Evolutionary conservation across 176 grass and related monocot genomes (phyloP), one percentile per base, ranked within the genome.

Genomic region (Oryza longistaminata): DNA sequence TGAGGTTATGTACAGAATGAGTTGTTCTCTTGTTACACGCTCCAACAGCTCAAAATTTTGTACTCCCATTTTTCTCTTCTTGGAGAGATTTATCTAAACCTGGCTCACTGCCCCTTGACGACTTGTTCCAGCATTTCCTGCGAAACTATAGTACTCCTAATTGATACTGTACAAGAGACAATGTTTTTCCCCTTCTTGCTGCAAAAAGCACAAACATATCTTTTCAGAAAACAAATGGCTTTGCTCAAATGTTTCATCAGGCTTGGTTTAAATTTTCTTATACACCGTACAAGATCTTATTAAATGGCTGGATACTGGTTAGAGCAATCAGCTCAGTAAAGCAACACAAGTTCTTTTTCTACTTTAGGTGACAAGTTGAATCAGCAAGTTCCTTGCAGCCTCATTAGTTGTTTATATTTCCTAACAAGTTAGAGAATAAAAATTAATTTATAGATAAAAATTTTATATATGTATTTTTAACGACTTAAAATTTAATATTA

Each of bases 1-100:
- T 86, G 73, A 66, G 73, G 21, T 68, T 72, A 48, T 83, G 85
- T 87, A 91, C 50, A 87, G 82, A 82, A 70, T 80, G 61, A 58
- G 62, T 69, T 75, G 79, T 82, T 62, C 27, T 73, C 78, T 83
- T 74, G 79, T 67, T 74, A 79, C 83, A 74, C 83, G 68, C 74
- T 83, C 74, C 61, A n/a, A 67, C 80, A 64, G 73, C 81, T 45
- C 65, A 25, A 26, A 50, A 90, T 87, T 87, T 87, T 90, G 84
- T 75, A 87, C 24, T 15, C 15, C 21, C 1, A 33, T 79, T 86
- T 78, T 49, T 86, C 66, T 62, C 58, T 52, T 52, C 49, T 62
- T 62, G 58, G 58, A 62, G 58, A 62, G 58, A 62, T 21, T 24
- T 9, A 22, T 62, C 58, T 62, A 9, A 24, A 62, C 58, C 11